Base-by-base conservation (phyloP, 1,284 basidiomycete genomes). In the Lignosus rhinocerotis region DNA sequence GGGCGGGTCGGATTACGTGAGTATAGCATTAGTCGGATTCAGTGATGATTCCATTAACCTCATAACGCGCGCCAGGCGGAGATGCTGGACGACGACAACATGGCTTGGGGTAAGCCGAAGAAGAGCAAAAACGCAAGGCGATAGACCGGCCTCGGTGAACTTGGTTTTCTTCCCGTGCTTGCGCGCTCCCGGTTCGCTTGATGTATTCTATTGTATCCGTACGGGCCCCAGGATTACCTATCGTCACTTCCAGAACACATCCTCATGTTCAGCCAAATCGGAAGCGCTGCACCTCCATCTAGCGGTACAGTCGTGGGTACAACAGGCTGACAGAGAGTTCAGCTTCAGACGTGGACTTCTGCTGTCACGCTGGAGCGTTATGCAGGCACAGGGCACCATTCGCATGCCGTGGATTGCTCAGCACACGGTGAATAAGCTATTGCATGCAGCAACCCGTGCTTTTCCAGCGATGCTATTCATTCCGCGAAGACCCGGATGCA, bases 61-160 rank as follows among this genome's bases (percentile, higher is more conserved):
- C n/a, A 9, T 39, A 31, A 30, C 43, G 44, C 31, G 5, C 33
- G 41, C 31, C 41, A 69, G 68, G 68, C 68, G 11, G 68, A 69
- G 42, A 66, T 66, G 64, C 48, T 69, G 38, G 68, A 69, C 30
- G 65, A 67, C 17, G 68, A 69, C 39, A 66, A 69, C 48, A 47
- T 65, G 56, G 59, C 68, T 6, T 69, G 68, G 68, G 65, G 62
- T 17, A 60, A 63, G 46, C 58, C 64, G 59, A 53, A 46, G 44
- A 65, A 65, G 59, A 46, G 53, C 7, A 65, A 65, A 56, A 42
- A 45, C 8, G 56, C 61, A 19, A 52, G 54, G 21, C 62, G 56
- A 30, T 60, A 41, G 39, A 16, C 30, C 1, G 6, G 34, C 17
- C 14, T 42, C 9, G 21, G 25, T 14, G 43, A 32, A 10, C 9